Evolutionary conservation across 139 green algal genomes (phyloP).

Genomic region (Chlamydomonas sp.): DNA sequence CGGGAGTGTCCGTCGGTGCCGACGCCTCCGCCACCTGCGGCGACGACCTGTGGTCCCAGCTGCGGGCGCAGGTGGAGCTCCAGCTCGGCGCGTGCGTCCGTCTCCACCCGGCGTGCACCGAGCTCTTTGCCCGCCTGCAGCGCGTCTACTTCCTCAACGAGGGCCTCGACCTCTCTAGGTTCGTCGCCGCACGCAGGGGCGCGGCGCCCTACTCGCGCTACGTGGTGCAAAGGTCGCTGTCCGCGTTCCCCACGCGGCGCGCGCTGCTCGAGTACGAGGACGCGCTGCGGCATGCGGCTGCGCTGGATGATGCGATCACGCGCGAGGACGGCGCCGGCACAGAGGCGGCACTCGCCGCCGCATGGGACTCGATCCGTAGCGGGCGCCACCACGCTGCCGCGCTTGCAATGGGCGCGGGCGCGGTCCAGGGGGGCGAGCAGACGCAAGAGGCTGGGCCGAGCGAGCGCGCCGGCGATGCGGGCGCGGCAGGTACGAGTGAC

Average conservation of each 20-base stretch:
- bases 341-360: conserved; percentile 22
- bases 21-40: too few species aligned
- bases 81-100: too few species aligned
- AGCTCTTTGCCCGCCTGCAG: conserved; percentile 49
- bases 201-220: conserved; percentile 63
- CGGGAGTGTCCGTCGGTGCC: too few species aligned
- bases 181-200: conserved; percentile 57
- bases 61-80: too few species aligned
- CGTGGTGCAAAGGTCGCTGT: conserved; percentile 23
- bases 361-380: conserved; percentile 5
- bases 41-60: too few species aligned
- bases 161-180: conserved; percentile 57
- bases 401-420: background rate
- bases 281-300: conserved; percentile 44
- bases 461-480: too few species aligned
- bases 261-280: conserved; percentile 67
- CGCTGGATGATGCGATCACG: conserved; percentile 37
- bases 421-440: background rate
- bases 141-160: conserved; percentile 75
- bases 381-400: background rate
- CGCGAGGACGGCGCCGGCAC: conserved; percentile 23
- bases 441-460: background rate
- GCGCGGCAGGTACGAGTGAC: too few species aligned
- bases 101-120: too few species aligned
- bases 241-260: conserved; percentile 45